Evolutionary conservation across 371 early-diverging fungal species (phyloP).

Genomic region (Mucor racemosus): DNA sequence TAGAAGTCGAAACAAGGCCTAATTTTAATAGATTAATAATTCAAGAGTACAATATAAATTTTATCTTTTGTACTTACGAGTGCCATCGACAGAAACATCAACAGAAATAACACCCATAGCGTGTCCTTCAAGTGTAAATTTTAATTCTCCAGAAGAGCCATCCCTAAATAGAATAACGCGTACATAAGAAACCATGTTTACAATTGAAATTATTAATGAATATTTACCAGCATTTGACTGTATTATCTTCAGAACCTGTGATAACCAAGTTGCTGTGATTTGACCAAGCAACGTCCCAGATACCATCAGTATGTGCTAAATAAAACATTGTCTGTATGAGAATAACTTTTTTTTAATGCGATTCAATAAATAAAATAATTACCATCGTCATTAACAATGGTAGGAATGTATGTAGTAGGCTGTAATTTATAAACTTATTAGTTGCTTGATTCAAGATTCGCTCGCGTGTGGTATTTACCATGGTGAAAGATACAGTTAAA

Average conservation of each 20-base stretch:
- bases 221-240: slow-evolving; percentile 79
- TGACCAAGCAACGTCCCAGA: slow-evolving; percentile 85
- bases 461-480: not conserved
- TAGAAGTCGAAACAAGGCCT: slow-evolving; percentile 78
- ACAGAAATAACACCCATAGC: slow-evolving; percentile 81
- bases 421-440: slow-evolving; percentile 19
- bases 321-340: not conserved
- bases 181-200: not conserved
- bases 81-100: slow-evolving; percentile 66
- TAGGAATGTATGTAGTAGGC: slow-evolving; percentile 69
- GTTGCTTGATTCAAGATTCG: not conserved
- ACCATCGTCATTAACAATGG: slow-evolving; percentile 62
- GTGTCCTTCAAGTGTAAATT: slow-evolving; percentile 72
- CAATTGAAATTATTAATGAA: not conserved
- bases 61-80: slow-evolving; percentile 47
- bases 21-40: not conserved
- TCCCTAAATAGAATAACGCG: slow-evolving; percentile 54
- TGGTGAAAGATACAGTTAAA: slow-evolving; percentile 7
- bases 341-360: no score
- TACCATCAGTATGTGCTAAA: slow-evolving; percentile 81
- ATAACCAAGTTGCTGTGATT: slow-evolving; percentile 65
- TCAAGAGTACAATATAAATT: no score
- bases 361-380: not conserved
- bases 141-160: slow-evolving; percentile 61
- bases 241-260: slow-evolving; percentile 80